These are phyloP conservation scores for Leonotis leonurus DNA, from an alignment of 257 asterid species.

Conservation along the genomic window DNA sequence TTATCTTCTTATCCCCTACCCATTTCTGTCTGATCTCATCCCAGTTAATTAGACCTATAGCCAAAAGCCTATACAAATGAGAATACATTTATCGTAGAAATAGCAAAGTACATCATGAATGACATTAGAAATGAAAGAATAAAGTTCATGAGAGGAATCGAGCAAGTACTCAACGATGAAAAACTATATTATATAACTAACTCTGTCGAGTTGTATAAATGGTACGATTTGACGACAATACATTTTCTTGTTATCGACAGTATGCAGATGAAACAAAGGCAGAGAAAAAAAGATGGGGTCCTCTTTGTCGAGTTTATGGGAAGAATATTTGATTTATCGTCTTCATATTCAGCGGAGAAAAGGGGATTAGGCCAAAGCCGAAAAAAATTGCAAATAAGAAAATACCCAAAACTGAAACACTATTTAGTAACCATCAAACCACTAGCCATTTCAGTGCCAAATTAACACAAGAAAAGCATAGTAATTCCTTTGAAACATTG, in stretches of 20 bases:
- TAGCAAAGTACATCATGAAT: neutral
- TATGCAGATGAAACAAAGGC: neutral
- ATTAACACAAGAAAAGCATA: neutral
- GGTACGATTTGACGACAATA: neutral
- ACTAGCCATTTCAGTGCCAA: neutral
- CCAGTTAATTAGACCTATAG: constrained; percentile 66
- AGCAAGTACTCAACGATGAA: neutral
- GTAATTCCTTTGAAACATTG: constrained; percentile 29
- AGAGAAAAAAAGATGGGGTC: neutral
- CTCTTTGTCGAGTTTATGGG: neutral
- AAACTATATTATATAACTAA: neutral
- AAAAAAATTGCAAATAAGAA: neutral
- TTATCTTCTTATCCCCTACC: constrained; percentile 39
- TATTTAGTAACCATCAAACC: too few relatives aligned
- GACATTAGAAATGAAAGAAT: neutral
- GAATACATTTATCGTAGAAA: neutral
- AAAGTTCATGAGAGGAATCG: neutral
- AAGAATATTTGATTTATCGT: neutral
- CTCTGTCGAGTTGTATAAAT: too few relatives aligned
- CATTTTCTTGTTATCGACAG: neutral
- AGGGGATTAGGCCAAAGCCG: neutral
- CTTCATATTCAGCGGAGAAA: constrained; percentile 17
- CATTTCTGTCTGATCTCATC: constrained; percentile 62
- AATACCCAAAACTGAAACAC: neutral
- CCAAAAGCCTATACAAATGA: constrained; percentile 16